Conservation (phyloP, 257 asterid species). For the Solanum habrochaites region DNA sequence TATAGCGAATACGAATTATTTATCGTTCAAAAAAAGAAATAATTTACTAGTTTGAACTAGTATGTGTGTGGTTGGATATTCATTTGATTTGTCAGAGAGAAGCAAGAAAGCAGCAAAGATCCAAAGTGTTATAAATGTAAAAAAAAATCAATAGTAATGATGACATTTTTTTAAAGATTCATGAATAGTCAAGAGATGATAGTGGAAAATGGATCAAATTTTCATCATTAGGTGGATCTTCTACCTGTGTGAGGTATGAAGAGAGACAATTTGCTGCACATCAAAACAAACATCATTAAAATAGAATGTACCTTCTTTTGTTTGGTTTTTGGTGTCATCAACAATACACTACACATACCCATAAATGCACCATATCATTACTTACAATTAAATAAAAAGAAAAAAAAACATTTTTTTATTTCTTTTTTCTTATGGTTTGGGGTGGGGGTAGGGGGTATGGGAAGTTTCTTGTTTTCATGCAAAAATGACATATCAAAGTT, state of each 20-base stretch:
- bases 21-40: too few species aligned
- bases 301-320: conserved; percentile 3
- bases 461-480: conserved; percentile 21
- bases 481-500: not conserved
- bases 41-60: not conserved
- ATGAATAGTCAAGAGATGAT: conserved; percentile 2
- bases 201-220: not conserved
- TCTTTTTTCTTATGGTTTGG: not conserved
- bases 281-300: conserved; percentile 3
- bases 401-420: not conserved
- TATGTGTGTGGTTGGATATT: not conserved
- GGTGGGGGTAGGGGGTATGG: not conserved
- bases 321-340: conserved; percentile 4
- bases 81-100: not conserved
- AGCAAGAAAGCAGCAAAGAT: not conserved
- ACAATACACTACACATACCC: conserved; percentile 3
- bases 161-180: not conserved
- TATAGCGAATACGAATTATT: not conserved
- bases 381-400: not conserved
- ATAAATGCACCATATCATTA: conserved; percentile 20
- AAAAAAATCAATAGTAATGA: not conserved
- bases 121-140: not conserved
- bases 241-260: not conserved
- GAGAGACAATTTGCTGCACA: not conserved
- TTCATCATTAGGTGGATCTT: conserved; percentile 1